Conservation (phyloP, 345 rosid species). For the Pugionium dolabratum region DNA sequence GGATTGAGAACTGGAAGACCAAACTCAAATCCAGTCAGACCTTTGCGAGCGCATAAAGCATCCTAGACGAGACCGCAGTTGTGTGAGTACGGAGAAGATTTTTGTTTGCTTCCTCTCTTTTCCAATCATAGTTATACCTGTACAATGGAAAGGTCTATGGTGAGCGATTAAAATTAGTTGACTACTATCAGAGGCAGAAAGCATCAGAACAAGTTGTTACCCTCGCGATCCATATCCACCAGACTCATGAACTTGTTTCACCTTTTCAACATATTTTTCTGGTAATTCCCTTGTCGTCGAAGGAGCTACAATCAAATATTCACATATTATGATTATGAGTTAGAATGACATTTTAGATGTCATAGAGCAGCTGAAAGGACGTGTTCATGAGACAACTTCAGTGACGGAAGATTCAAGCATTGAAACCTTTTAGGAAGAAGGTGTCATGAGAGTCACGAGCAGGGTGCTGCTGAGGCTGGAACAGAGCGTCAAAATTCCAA, state of each 20-base stretch:
- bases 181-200: not conserved
- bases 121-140: constrained; percentile 91
- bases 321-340: not conserved
- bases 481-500: constrained; percentile 96
- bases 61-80: constrained; percentile 85
- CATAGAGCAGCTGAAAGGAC: constrained; percentile 5
- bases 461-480: constrained; percentile 99
- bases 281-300: constrained; percentile 72
- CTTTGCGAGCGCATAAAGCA: constrained; percentile 90
- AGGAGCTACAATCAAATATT: constrained; percentile 59
- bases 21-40: constrained; percentile 42
- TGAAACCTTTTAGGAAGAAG: constrained; percentile 76
- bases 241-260: constrained; percentile 72
- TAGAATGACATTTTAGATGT: not conserved
- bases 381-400: not conserved
- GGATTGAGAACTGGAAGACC: not conserved
- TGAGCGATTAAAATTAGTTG: not conserved
- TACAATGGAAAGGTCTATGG: constrained; percentile 1
- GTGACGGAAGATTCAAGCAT: constrained; percentile 23
- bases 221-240: constrained; percentile 97
- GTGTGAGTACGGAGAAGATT: constrained; percentile 94
- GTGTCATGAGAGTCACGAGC: constrained; percentile 99
- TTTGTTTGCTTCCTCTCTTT: constrained; percentile 95
- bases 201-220: constrained; percentile 42
- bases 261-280: constrained; percentile 84